A percentile compares a stretch with the other conserved stretches of the same genome.
These are phyloP conservation scores for Fusarium neocosmosporiellum DNA, from an alignment of 2,329 filamentous ascomycete species.

Conservation along the genomic window DNA sequence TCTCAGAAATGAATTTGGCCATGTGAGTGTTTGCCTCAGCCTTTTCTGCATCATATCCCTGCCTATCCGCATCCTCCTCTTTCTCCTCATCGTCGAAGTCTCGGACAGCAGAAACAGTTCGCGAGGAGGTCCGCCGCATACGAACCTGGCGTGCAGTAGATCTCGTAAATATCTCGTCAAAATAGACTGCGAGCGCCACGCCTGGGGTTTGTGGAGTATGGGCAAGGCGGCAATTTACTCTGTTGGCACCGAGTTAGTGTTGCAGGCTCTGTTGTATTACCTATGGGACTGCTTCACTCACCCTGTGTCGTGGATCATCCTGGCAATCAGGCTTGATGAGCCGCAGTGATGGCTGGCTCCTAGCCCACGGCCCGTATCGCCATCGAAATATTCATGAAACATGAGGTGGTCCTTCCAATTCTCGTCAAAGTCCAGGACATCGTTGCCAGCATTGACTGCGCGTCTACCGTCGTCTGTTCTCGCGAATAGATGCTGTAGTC, in stretches of 20 bases:
- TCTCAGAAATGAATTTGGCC: background rate
- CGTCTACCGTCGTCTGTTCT: conserved; percentile 86
- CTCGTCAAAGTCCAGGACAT: conserved; percentile 89
- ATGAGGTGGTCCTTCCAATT: conserved; percentile 88
- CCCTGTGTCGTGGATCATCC: conserved; percentile 98
- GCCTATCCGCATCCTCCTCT: background rate
- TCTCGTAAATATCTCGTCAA: conserved; percentile 84
- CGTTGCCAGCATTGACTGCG: conserved; percentile 87
- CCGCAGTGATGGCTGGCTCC: conserved; percentile 95
- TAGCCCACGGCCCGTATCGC: conserved; percentile 87
- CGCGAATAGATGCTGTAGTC: conserved; percentile 90
- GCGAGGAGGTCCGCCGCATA: conserved; percentile 77
- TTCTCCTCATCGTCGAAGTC: background rate
- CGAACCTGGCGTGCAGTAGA: conserved; percentile 57
- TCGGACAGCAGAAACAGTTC: too few species aligned
- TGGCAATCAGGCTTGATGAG: conserved; percentile 95
- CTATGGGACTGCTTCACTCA: conserved; percentile 59
- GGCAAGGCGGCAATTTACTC: conserved; percentile 87
- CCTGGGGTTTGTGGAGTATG: conserved; percentile 91
- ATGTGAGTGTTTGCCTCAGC: background rate
- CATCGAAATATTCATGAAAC: conserved; percentile 99
- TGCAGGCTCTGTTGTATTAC: too few species aligned
- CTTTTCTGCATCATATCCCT: background rate
- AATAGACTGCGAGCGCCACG: conserved; percentile 89
- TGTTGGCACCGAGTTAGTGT: conserved; percentile 47